Evolutionary conservation across 768 basidiomycete species (phyloP).

Genomic region (Butyriboletus loyo): DNA sequence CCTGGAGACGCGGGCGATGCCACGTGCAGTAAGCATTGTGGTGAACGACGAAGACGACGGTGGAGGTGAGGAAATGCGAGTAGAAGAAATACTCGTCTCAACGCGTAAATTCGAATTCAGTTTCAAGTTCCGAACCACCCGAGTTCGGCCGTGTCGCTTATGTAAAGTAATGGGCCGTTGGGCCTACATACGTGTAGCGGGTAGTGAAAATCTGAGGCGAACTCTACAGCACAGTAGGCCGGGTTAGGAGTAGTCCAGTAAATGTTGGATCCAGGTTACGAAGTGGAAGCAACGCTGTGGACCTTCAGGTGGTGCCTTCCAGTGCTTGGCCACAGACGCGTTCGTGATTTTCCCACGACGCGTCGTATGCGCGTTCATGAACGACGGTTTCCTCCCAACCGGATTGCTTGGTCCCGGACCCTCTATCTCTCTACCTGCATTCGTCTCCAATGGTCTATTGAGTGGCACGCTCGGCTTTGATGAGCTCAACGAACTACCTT

Average conservation of each 20-base stretch:
- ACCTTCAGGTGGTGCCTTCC: too few relatives aligned
- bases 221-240: too few relatives aligned
- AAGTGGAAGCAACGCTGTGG: not conserved
- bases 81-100: conserved; percentile 32
- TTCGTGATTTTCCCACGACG: conserved; percentile 13
- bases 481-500: not conserved
- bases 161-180: conserved; percentile 18
- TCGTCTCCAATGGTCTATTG: conserved; percentile 35
- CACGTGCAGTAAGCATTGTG: conserved; percentile 81
- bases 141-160: conserved; percentile 30
- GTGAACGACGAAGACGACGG: conserved; percentile 37
- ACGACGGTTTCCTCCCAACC: conserved; percentile 20
- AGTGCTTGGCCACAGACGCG: conserved; percentile 22
- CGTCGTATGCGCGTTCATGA: conserved; percentile 7
- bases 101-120: conserved; percentile 26
- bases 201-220: too few relatives aligned
- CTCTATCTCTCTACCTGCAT: conserved; percentile 3
- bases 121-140: conserved; percentile 28
- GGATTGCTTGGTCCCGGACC: conserved; percentile 16
- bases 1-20: conserved; percentile 84
- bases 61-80: conserved; percentile 14
- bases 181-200: too few relatives aligned
- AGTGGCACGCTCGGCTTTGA: not conserved
- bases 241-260: too few relatives aligned
- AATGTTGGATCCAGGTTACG: too few relatives aligned